phyloP scores from a whole-genome alignment of 805 yeast genomes.

The Torulaspora franciscae region DNA sequence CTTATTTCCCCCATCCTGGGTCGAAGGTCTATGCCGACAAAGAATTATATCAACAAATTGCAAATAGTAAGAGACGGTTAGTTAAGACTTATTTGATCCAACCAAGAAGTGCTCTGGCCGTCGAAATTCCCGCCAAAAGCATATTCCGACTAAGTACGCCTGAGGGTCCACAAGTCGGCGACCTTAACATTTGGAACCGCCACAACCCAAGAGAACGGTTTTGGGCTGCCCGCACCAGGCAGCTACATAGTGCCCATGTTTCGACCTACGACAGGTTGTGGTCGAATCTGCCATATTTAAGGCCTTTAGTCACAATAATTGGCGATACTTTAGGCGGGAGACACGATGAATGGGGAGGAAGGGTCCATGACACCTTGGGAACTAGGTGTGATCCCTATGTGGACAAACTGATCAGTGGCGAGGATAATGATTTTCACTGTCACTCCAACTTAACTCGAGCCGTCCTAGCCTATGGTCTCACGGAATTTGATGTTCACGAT shows the following conservation, averaged over 20 bases:
- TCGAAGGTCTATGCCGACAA: slow-evolving; percentile 15
- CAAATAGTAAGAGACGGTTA: slow-evolving; percentile 5
- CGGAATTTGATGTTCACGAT: slow-evolving; percentile 64
- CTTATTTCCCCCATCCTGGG: slow-evolving; percentile 18
- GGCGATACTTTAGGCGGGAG: slow-evolving; percentile 56
- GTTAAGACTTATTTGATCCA: slow-evolving; percentile 25
- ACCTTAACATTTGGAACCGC: slow-evolving; percentile 59
- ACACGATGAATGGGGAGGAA: slow-evolving; percentile 60
- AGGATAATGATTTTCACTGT: slow-evolving; percentile 62
- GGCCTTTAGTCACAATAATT: slow-evolving; percentile 61
- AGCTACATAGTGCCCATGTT: slow-evolving; percentile 51
- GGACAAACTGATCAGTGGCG: slow-evolving; percentile 57
- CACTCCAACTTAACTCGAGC: slow-evolving; percentile 61
- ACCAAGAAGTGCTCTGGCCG: slow-evolving; percentile 56
- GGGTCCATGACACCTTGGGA: slow-evolving; percentile 61
- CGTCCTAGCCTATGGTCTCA: slow-evolving; percentile 53
- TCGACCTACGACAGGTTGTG: slow-evolving; percentile 57
- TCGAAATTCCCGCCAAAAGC: slow-evolving; percentile 57
- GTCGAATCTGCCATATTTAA: slow-evolving; percentile 60
- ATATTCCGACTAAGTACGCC: slow-evolving; percentile 58
- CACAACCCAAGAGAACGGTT: slow-evolving; percentile 58
- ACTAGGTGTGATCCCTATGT: slow-evolving; percentile 69
- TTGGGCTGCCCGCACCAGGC: slow-evolving; percentile 69
- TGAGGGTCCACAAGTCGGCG: slow-evolving; percentile 69
- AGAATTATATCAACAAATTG: slow-evolving; percentile 11